Conservation (phyloP, 805 yeast species). For the Wickerhamiella lipophila region DNA sequence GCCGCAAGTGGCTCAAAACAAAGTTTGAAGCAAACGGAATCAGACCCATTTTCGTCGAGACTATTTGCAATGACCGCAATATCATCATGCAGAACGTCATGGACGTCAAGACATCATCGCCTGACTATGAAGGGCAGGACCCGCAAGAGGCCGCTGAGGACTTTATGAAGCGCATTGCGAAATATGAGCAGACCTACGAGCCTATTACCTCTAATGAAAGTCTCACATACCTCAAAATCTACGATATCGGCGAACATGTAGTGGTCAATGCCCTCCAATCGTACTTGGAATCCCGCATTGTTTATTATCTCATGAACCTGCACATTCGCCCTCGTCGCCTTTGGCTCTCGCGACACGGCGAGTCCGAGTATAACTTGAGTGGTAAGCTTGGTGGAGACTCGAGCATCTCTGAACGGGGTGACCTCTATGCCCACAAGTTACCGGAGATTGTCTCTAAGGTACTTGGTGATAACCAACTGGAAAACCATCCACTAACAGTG, state of each 20-base stretch:
- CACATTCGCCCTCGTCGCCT: conserved; percentile 86
- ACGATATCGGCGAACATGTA: conserved; percentile 79
- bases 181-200: conserved; percentile 65
- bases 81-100: conserved; percentile 64
- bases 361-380: conserved; percentile 77
- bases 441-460: conserved; percentile 62
- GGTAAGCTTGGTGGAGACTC: conserved; percentile 97
- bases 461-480: conserved; percentile 40
- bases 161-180: conserved; percentile 56
- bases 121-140: conserved; percentile 60
- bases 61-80: conserved; percentile 76
- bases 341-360: conserved; percentile 94
- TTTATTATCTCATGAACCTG: conserved; percentile 88
- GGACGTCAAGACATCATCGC: conserved; percentile 79
- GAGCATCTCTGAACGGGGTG: conserved; percentile 68
- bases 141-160: conserved; percentile 63
- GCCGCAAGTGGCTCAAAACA: conserved; percentile 52
- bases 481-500: conserved; percentile 53
- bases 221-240: conserved; percentile 72
- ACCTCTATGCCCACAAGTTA: conserved; percentile 66
- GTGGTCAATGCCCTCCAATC: conserved; percentile 77
- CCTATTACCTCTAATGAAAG: conserved; percentile 43
- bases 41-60: conserved; percentile 85
- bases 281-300: conserved; percentile 83
- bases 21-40: conserved; percentile 34